phyloP scores from a whole-genome alignment of 148 eudicot species.

The Amaranthus hypochondriacus region DNA sequence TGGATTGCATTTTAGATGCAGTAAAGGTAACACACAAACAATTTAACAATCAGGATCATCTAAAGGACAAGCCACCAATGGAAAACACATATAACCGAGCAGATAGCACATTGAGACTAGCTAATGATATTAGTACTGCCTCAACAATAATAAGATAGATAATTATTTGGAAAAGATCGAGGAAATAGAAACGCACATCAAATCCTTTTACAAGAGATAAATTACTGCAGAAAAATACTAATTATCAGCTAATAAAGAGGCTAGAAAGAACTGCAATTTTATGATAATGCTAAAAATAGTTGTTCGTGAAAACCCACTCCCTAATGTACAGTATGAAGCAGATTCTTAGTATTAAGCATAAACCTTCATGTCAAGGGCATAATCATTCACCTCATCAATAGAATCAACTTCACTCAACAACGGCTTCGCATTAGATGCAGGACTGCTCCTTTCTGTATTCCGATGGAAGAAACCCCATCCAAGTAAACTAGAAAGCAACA shows the following conservation, averaged over 20 bases:
- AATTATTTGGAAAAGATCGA: background rate
- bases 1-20: background rate
- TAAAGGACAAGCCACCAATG: background rate
- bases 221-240: background rate
- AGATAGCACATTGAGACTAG: background rate
- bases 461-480: constrained; percentile 52
- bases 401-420: constrained; percentile 35
- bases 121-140: background rate
- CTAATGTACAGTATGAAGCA: background rate
- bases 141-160: background rate
- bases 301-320: background rate
- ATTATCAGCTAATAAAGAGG: background rate
- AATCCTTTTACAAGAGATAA: background rate
- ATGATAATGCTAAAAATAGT: background rate
- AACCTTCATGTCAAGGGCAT: constrained; percentile 26
- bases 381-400: constrained; percentile 25
- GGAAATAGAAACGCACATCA: background rate
- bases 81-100: background rate
- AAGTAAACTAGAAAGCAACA: constrained; percentile 51
- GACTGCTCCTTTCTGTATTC: constrained; percentile 34
- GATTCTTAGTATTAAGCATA: background rate
- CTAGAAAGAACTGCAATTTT: background rate
- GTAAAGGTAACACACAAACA: background rate
- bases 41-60: background rate
- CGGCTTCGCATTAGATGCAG: constrained; percentile 39